Percentiles rank a stretch among this genome's conserved stretches.
Conservation (phyloP, 768 basidiomycete species). For the Hydnomerulius pinastri region DNA sequence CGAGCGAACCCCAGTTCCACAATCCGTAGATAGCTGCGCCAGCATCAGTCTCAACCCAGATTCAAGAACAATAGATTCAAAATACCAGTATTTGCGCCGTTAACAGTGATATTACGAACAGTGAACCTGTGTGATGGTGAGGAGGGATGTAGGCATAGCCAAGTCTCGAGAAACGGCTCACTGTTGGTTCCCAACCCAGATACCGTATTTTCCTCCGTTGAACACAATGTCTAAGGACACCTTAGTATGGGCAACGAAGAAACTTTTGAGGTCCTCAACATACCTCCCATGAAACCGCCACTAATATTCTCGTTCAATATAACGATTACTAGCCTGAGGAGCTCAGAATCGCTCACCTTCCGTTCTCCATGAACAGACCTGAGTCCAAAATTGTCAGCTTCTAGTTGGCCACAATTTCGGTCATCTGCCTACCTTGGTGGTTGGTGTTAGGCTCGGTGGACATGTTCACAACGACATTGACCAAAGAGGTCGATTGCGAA, state of each 20-base stretch:
- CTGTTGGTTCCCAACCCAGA: slow-evolving; percentile 80
- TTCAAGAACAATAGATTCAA: background rate
- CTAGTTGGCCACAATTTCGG: background rate
- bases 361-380: slow-evolving; percentile 78
- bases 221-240: slow-evolving; percentile 38
- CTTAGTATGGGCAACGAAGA: background rate
- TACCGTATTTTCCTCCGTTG: slow-evolving; percentile 55
- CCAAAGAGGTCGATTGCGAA: slow-evolving; percentile 71
- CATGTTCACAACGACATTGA: slow-evolving; percentile 74
- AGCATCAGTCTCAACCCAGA: background rate
- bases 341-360: slow-evolving; percentile 38
- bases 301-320: slow-evolving; percentile 14
- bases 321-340: background rate
- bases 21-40: slow-evolving; percentile 27
- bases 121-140: slow-evolving; percentile 41
- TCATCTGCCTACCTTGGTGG: slow-evolving; percentile 58
- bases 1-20: slow-evolving; percentile 44
- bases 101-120: no score
- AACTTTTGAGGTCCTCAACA: slow-evolving; percentile 5
- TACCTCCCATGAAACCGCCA: slow-evolving; percentile 58
- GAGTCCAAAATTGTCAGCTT: background rate
- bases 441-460: slow-evolving; percentile 59
- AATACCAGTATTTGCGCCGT: slow-evolving; percentile 38
- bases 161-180: background rate
- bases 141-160: no score